Evolutionary conservation across 2,329 filamentous ascomycete genomes (phyloP), one percentile per base, ranked within the genome.

Genomic region (Fusarium papillatum): DNA sequence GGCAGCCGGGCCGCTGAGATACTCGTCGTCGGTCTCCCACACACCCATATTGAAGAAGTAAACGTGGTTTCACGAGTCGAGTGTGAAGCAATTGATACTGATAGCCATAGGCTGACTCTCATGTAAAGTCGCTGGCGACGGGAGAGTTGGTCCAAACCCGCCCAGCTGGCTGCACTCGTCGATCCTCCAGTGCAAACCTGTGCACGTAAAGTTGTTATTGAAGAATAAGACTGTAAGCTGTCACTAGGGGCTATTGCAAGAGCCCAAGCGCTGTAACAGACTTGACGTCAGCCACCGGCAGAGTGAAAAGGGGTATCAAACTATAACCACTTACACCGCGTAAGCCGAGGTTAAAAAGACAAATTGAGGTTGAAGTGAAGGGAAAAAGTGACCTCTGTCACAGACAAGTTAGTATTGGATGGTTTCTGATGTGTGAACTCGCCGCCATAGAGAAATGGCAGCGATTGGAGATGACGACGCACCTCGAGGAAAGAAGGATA

Each of bases 11-110:
- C 81, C 88, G 72, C 86, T 86, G 76, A 88, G 85, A 75, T 88
- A 88, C 82, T 93, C 91, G 79, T 93, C 90, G 72, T 93, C 91
- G 9, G 90, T 93, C 81, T 92, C 89, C 90, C 90, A 92, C 59
- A 84, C 85, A 71, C 85, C 85, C 90, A 92, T 92, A 57, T 75
- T 84, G 78, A 72, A 59, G n/a, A 31, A 46, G 22, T 34, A 24
- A 26, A 55, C 19, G 38, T n/a, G 29, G 38, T 46, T 60, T 60
- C 29, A 36, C 50, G 38, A 31, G 38, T 16, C 36, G 26, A n/a
- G 38, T 31, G 50, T 36, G 13, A 38, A 66, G 53, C 34, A 48
- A 19, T 36, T 26, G 63, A 53, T 36, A 11, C 29, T 43, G 24
- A 16, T n/a, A 53, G 29, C 62, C 39, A 63, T 53, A 46, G 43